Percentiles rank a stretch among this genome's conserved stretches.
These are phyloP conservation scores for Voacanga thouarsii DNA, from an alignment of 257 asterid genomes.

Conservation along the genomic window DNA sequence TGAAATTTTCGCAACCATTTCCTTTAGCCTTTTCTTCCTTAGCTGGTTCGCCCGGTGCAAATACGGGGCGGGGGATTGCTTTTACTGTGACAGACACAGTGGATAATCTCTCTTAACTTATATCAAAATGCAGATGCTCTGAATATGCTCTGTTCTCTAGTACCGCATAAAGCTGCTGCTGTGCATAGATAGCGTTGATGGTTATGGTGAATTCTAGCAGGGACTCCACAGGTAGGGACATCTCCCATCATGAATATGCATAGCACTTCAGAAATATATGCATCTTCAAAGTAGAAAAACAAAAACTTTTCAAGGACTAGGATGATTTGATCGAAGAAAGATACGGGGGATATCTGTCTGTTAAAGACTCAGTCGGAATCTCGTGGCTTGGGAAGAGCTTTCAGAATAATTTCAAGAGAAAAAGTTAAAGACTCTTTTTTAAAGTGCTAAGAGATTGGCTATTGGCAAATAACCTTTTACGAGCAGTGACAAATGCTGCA, in stretches of 20 bases:
- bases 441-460: conserved; percentile 30
- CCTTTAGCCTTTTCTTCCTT: background rate
- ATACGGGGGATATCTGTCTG: conserved; percentile 11
- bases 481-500: conserved; percentile 21
- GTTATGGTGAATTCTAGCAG: background rate
- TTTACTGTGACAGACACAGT: background rate
- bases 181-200: background rate
- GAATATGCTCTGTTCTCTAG: background rate
- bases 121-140: background rate
- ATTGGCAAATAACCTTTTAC: conserved; percentile 29
- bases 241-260: conserved; percentile 8
- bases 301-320: conserved; percentile 1
- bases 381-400: conserved; percentile 24
- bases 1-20: background rate
- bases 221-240: background rate
- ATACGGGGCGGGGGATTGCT: no score
- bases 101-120: background rate
- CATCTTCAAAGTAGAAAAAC: background rate
- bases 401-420: conserved; percentile 50
- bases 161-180: background rate
- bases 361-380: background rate
- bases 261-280: background rate
- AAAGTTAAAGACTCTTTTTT: conserved; percentile 13
- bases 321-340: conserved; percentile 15
- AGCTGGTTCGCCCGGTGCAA: background rate